A percentile compares a stretch with the other conserved stretches of the same genome.
Evolutionary conservation across 1,139 yeast species (phyloP).

Genomic region (Magnusiomyces paraingens): DNA sequence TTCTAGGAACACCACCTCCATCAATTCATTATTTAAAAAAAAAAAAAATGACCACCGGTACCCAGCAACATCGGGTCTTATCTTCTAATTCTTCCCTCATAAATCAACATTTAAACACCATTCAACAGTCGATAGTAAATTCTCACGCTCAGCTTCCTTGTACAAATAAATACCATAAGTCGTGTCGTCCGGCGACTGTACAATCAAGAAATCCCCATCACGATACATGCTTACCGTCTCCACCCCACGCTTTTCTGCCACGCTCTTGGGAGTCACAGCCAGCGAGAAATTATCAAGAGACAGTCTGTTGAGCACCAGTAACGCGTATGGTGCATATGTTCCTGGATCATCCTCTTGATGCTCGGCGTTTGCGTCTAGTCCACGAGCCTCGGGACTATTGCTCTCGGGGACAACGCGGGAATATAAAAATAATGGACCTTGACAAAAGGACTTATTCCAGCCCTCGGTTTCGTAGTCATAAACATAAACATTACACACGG

Average conservation of each 20-base stretch:
- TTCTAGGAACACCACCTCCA: too few relatives aligned
- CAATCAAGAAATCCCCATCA: slow-evolving; percentile 73
- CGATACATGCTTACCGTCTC: slow-evolving; percentile 68
- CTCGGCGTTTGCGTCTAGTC: slow-evolving; percentile 24
- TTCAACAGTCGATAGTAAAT: slow-evolving; percentile 52
- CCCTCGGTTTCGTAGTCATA: slow-evolving; percentile 57
- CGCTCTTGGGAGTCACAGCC: slow-evolving; percentile 62
- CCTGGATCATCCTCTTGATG: slow-evolving; percentile 21
- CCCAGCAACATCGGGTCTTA: too few relatives aligned
- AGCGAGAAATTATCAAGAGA: slow-evolving; percentile 73
- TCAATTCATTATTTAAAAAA: too few relatives aligned
- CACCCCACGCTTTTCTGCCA: slow-evolving; percentile 36
- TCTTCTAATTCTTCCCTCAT: not conserved
- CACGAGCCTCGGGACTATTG: slow-evolving; percentile 14
- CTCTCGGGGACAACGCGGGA: slow-evolving; percentile 44
- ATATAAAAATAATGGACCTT: slow-evolving; percentile 78
- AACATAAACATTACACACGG: slow-evolving; percentile 77
- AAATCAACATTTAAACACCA: slow-evolving; percentile 33
- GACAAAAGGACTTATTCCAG: slow-evolving; percentile 76
- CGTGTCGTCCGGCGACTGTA: slow-evolving; percentile 67
- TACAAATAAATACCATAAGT: slow-evolving; percentile 89
- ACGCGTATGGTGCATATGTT: slow-evolving; percentile 51
- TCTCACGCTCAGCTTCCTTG: slow-evolving; percentile 64
- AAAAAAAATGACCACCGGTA: too few relatives aligned
- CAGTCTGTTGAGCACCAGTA: slow-evolving; percentile 68